Percentiles rank a stretch among this genome's conserved stretches.
Evolutionary conservation across 2,329 filamentous ascomycete species (phyloP).

Genomic region (Nakataea oryzae): DNA sequence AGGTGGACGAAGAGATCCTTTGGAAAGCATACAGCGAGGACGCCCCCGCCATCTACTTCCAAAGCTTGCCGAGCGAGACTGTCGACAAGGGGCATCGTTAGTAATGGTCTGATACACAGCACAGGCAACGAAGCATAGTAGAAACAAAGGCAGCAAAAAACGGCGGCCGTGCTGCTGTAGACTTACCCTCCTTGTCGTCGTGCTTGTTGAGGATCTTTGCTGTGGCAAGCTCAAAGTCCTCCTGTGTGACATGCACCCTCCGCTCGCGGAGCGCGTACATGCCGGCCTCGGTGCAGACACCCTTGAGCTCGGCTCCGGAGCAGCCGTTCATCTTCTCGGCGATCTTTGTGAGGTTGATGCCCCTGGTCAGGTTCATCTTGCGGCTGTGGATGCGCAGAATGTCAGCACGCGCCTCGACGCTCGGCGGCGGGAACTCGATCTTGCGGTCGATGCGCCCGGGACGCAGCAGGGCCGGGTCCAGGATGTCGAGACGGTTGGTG

Average conservation of each 20-base stretch:
- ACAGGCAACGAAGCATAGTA: too few species aligned
- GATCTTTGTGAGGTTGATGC: conserved; percentile 96
- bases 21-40: background rate
- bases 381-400: conserved; percentile 95
- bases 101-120: conserved; percentile 24
- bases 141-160: background rate
- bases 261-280: conserved; percentile 96
- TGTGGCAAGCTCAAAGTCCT: conserved; percentile 96
- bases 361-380: conserved; percentile 96
- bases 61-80: conserved; percentile 68
- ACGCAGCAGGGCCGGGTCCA: conserved; percentile 86
- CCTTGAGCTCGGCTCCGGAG: conserved; percentile 94
- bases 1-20: background rate
- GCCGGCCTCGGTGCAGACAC: conserved; percentile 95
- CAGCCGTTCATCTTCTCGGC: conserved; percentile 99
- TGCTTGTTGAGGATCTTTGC: conserved; percentile 99
- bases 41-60: conserved; percentile 15
- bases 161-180: background rate
- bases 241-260: conserved; percentile 95
- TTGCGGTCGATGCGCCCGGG: conserved; percentile 98
- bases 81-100: conserved; percentile 1
- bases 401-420: conserved; percentile 90
- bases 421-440: conserved; percentile 97
- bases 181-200: conserved; percentile 77
- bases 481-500: conserved; percentile 93